A percentile compares a stretch with the other conserved stretches of the same genome.
phyloP scores from a whole-genome alignment of 2,329 filamentous ascomycete genomes.

The Aspergillus versicolor region DNA sequence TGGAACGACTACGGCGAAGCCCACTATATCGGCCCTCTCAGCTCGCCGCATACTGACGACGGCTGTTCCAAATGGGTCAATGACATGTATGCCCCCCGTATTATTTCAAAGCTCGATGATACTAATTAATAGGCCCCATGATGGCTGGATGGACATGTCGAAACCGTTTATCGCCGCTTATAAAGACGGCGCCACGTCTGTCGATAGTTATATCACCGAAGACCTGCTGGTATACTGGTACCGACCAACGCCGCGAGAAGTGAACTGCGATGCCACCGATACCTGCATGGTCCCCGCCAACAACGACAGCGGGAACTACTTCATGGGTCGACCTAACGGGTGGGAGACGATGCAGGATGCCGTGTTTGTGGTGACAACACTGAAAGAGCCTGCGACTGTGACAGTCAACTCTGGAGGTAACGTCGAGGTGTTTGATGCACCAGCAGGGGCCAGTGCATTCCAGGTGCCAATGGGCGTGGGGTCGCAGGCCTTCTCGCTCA shows the following conservation, averaged over 20 bases:
- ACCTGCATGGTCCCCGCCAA: constrained; percentile 47
- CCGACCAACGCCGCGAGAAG: constrained; percentile 47
- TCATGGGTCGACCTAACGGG: constrained; percentile 52
- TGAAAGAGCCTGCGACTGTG: constrained; percentile 48
- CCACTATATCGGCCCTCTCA: constrained; percentile 54
- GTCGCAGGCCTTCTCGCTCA: constrained; percentile 49
- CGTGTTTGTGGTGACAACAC: constrained; percentile 54
- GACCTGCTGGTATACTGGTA: constrained; percentile 60
- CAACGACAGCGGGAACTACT: constrained; percentile 53
- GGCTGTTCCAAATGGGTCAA: constrained; percentile 50
- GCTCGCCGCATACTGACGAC: constrained; percentile 37
- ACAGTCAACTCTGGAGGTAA: constrained; percentile 49
- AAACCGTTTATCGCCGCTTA: constrained; percentile 56
- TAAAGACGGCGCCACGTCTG: constrained; percentile 44
- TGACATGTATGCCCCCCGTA: constrained; percentile 37
- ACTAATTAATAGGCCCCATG: constrained; percentile 44
- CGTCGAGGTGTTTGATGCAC: constrained; percentile 45
- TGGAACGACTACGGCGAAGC: constrained; percentile 57
- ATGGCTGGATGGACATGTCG: constrained; percentile 55
- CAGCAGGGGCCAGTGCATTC: constrained; percentile 48
- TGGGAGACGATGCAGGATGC: constrained; percentile 51
- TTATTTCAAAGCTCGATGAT: too few relatives aligned
- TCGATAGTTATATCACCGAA: constrained; percentile 41
- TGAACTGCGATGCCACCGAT: constrained; percentile 55
- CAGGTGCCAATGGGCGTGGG: constrained; percentile 51